Evolutionary conservation across 352 stramenopile species (phyloP).

Genomic region (Pythium sukuiense): DNA sequence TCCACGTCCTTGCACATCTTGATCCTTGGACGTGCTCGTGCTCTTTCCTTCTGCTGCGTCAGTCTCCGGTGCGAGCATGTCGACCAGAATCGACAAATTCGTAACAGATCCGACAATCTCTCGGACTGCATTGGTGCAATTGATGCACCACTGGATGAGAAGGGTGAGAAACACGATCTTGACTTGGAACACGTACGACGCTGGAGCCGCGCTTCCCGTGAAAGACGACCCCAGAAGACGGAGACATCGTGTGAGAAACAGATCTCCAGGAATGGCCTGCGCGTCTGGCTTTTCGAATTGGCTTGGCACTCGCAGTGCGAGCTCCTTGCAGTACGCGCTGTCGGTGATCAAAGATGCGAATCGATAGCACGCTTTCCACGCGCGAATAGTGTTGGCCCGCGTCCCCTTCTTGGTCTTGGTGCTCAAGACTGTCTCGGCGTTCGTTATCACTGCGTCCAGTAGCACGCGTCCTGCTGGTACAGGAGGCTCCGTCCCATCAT

Average conservation of each 20-base stretch:
- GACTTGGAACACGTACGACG: conserved; percentile 46
- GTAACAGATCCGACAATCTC: conserved; percentile 60
- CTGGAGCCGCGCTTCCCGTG: conserved; percentile 8
- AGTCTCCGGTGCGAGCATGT: conserved; percentile 12
- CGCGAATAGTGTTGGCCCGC: conserved; percentile 24
- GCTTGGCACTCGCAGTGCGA: conserved; percentile 62
- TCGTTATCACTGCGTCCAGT: conserved; percentile 50
- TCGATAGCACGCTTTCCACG: conserved; percentile 74
- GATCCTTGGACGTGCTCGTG: conserved; percentile 5
- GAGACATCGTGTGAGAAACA: conserved; percentile 67
- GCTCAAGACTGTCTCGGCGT: conserved; percentile 44
- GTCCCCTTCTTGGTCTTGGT: conserved; percentile 14
- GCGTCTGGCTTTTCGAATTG: conserved; percentile 45
- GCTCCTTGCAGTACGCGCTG: conserved; percentile 66
- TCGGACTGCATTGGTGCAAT: conserved; percentile 53
- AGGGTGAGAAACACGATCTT: conserved; percentile 51
- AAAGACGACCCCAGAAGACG: conserved; percentile 29
- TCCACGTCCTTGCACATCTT: conserved; percentile 38
- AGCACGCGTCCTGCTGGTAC: conserved; percentile 47
- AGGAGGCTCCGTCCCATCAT: conserved; percentile 8
- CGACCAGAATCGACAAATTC: conserved; percentile 56
- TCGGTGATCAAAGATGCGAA: conserved; percentile 44
- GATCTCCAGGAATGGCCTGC: conserved; percentile 49
- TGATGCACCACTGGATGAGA: conserved; percentile 61
- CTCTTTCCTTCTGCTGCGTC: background rate